Percentiles rank a stretch among this genome's conserved stretches.
Evolutionary conservation across 75 land plant species (phyloP).

Genomic region (Pseudotsuga menziesii): DNA sequence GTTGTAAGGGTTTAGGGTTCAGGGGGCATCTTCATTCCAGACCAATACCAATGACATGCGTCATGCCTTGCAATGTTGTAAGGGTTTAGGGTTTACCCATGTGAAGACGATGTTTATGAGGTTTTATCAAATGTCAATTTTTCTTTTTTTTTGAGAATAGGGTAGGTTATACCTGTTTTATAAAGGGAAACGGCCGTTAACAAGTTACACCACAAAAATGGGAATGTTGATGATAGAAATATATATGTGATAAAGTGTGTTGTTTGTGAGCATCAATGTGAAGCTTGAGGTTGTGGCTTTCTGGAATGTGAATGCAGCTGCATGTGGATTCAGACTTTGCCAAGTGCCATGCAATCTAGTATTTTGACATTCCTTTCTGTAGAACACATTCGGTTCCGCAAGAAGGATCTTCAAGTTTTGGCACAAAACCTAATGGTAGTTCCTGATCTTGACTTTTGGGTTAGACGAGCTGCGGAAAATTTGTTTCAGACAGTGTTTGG

Average conservation of each 20-base stretch:
- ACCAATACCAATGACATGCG: too few relatives aligned
- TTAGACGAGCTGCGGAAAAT: slow-evolving; percentile 39
- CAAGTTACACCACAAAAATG: not conserved
- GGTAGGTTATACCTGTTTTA: not conserved
- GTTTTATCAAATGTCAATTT: not conserved
- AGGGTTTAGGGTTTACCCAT: too few relatives aligned
- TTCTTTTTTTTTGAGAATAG: not conserved
- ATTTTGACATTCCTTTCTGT: slow-evolving; percentile 54
- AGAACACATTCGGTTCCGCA: slow-evolving; percentile 34
- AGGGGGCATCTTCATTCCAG: not conserved
- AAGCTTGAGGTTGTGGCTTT: not conserved
- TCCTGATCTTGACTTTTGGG: slow-evolving; percentile 64
- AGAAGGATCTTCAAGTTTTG: slow-evolving; percentile 29
- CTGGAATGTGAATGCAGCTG: slow-evolving; percentile 30
- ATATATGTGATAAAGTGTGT: too few relatives aligned
- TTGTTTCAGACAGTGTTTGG: slow-evolving; percentile 28
- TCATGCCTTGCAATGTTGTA: too few relatives aligned
- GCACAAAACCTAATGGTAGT: slow-evolving; percentile 20
- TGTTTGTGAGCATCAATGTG: not conserved
- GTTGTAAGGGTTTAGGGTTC: too few relatives aligned
- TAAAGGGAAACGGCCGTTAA: not conserved
- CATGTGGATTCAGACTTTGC: slow-evolving; percentile 71
- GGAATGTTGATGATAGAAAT: not conserved
- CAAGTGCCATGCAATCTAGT: slow-evolving; percentile 47
- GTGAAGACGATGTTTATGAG: too few relatives aligned